Base-by-base conservation (phyloP, 176 grass and related monocot genomes). In the Luzula sylvatica region DNA sequence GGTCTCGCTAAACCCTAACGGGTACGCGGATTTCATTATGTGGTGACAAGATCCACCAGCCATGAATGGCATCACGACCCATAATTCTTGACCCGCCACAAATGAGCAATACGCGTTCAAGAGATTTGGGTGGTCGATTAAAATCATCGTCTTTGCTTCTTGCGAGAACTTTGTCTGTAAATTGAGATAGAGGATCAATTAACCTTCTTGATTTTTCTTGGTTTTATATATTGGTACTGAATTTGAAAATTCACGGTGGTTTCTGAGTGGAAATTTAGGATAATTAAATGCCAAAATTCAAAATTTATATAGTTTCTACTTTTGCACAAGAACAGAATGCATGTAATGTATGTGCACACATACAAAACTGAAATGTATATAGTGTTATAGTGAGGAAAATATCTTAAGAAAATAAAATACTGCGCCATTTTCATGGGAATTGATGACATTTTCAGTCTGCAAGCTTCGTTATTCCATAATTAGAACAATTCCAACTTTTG, bases 131-230 rank as follows among this genome's bases (percentile, higher is more conserved):
- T 89, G 90, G 47, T 96, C 84, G 3, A 81, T 86, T 67, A 88
- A 74, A 21, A 85, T 74, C 90, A 89, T 96, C 8, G 71, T 96
- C 26, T 96, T 83, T 4, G 82, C 90, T 71, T 96, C 90, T 13
- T 78, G 80, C 0, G 80, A 69, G 3, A 87, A 82, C 22, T 79
- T 88, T 15, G 20, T 76, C 90, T 96, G 77, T 46, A 72, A 47
- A 32, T 26, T 55, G 5, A 35, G 22, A 51, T 15, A 48, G 0
- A 55, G 26, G 5, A 9, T 22, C 38, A 14, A 22, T 58, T 12
- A n/a, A n/a, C n/a, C n/a, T n/a, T 12, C 5, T 46, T 5, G 19
- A 38, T 17, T 60, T 60, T 40, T 25, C 13, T 15, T 43, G 29
- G 12, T 5, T 27, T 26, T 14, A 53, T 53, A 53, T 51, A 3